phyloP scores from a whole-genome alignment of 2,329 filamentous ascomycete species.

The Fusarium nematophilum region DNA sequence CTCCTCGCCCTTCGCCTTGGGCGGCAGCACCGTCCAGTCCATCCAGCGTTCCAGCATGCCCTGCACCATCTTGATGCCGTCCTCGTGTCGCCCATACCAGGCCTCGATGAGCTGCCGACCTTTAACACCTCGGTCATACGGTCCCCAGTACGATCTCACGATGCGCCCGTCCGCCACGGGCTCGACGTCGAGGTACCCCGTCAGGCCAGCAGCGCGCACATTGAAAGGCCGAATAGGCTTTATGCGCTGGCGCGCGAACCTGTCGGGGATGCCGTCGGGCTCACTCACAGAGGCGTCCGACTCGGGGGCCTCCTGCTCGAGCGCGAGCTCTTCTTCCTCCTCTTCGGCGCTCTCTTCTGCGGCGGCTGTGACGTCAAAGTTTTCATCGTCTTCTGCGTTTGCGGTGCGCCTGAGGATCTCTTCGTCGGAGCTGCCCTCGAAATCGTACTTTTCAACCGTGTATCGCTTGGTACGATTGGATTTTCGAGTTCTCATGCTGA shows the following conservation, averaged over 20 bases:
- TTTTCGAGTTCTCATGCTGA: slow-evolving; percentile 51
- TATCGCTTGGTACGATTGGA: slow-evolving; percentile 52
- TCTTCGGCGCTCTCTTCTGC: slow-evolving; percentile 50
- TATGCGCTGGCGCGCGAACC: slow-evolving; percentile 41
- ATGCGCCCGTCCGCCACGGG: slow-evolving; percentile 49
- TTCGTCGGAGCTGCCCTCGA: slow-evolving; percentile 49
- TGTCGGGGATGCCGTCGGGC: slow-evolving; percentile 47
- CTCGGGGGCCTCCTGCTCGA: slow-evolving; percentile 47
- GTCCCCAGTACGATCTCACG: slow-evolving; percentile 50
- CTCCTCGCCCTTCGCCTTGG: slow-evolving; percentile 43
- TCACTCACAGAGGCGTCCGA: slow-evolving; percentile 39
- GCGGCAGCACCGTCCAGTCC: slow-evolving; percentile 54
- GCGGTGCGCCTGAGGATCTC: slow-evolving; percentile 36
- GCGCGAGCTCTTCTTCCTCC: slow-evolving; percentile 46
- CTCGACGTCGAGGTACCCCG: slow-evolving; percentile 48
- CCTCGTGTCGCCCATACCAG: slow-evolving; percentile 56
- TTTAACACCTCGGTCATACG: slow-evolving; percentile 49
- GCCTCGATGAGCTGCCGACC: slow-evolving; percentile 50
- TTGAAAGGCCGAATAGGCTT: slow-evolving; percentile 39
- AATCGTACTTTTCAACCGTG: slow-evolving; percentile 50
- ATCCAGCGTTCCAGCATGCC: slow-evolving; percentile 56
- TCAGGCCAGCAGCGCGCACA: slow-evolving; percentile 34
- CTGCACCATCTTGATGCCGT: slow-evolving; percentile 50
- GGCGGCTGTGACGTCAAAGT: slow-evolving; percentile 46
- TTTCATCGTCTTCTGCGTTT: slow-evolving; percentile 45